These are phyloP conservation scores for Mortierella sp. DNA, from an alignment of 371 early-diverging fungal genomes.

Conservation along the genomic window DNA sequence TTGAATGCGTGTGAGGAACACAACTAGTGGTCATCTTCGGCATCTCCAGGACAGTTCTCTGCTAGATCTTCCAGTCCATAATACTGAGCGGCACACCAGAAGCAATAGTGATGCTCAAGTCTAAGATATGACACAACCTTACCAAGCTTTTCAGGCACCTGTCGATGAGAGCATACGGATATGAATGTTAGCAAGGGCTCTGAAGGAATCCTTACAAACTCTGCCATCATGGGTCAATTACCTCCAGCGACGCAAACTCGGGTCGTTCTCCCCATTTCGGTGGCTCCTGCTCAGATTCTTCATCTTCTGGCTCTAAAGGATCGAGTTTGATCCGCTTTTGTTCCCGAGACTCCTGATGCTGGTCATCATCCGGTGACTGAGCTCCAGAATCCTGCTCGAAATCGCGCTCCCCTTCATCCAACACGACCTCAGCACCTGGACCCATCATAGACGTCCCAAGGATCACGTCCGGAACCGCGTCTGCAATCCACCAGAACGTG, in stretches of 20 bases:
- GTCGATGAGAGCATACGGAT: background rate
- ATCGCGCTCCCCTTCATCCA: background rate
- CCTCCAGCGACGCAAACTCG: constrained; percentile 36
- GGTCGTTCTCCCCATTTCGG: constrained; percentile 43
- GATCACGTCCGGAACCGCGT: constrained; percentile 37
- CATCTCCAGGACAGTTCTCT: constrained; percentile 67
- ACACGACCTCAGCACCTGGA: constrained; percentile 24
- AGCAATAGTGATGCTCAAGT: constrained; percentile 64
- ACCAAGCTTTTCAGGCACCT: constrained; percentile 53
- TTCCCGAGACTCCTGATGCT: constrained; percentile 23
- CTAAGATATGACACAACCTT: constrained; percentile 62
- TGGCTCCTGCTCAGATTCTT: constrained; percentile 18
- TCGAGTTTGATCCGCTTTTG: constrained; percentile 29
- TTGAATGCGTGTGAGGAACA: too few species aligned
- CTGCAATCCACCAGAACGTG: constrained; percentile 48
- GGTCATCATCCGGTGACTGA: constrained; percentile 17
- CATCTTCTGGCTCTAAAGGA: background rate
- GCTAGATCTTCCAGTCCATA: constrained; percentile 59
- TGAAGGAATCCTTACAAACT: too few species aligned
- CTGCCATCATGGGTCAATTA: constrained; percentile 14
- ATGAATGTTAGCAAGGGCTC: background rate
- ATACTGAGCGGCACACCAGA: constrained; percentile 74
- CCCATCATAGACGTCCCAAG: constrained; percentile 47
- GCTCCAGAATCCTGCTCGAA: constrained; percentile 9
- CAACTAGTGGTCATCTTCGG: constrained; percentile 66